Conservation (phyloP, 148 eudicot species). For the Bassia scoparia region DNA sequence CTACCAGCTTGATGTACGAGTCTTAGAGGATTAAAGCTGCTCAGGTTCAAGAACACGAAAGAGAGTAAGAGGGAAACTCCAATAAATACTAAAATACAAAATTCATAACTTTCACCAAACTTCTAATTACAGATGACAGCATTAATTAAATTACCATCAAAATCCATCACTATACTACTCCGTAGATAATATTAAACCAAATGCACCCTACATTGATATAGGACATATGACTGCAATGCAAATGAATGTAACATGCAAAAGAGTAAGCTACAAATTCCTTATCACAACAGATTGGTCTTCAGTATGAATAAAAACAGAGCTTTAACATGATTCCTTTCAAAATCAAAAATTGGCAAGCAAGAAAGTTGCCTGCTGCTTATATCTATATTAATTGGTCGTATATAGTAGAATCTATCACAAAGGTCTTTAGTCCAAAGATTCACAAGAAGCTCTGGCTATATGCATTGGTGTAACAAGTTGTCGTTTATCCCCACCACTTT, state of each 20-base stretch:
- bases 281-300: not conserved
- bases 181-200: no score
- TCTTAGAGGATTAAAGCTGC: constrained; percentile 94
- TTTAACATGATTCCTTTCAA: not conserved
- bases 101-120: not conserved
- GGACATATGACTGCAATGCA: not conserved
- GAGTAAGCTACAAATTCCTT: not conserved
- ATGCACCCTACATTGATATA: not conserved
- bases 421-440: not conserved
- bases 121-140: no score
- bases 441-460: not conserved
- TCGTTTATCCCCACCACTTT: not conserved
- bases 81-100: not conserved
- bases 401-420: not conserved
- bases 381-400: not conserved
- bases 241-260: not conserved
- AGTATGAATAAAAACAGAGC: not conserved
- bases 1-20: constrained; percentile 85
- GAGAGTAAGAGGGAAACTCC: not conserved
- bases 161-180: no score
- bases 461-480: not conserved
- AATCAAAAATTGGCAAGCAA: no score
- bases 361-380: no score
- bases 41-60: constrained; percentile 3
- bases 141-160: no score